Evolutionary conservation across 2,329 filamentous ascomycete species (phyloP), one percentile per base, ranked within the genome.

Genomic region (Diplocarpon rosae): DNA sequence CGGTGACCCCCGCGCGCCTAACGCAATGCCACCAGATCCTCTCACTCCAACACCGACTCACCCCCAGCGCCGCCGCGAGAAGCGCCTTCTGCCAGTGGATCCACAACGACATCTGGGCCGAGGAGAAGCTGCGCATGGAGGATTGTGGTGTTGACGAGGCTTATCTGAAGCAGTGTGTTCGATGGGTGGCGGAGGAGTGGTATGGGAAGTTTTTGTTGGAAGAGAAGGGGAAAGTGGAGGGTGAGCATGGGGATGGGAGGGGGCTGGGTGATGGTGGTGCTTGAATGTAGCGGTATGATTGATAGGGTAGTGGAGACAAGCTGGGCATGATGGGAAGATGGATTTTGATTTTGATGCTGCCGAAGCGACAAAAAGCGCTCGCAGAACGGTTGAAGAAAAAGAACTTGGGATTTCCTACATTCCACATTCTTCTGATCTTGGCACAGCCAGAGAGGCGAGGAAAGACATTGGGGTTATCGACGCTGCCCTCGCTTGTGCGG

Each of bases 1-100:
- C 43, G 5, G 44, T 54, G 11, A 43, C 42, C 1, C 46, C 52
- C 5, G 46, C 36, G 31, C 47, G 55, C 15, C 29, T 57, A 9
- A 33, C 52, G 43, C 55, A 57, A 20, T 51, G 43, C 1, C 51
- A 46, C 50, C 49, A 48, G 7, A 50, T 49, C 33, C 17, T 56
- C n/a, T 14, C 15, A 39, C 49, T 50, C 47, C 42, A 43, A 2
- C 48, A 49, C 1, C n/a, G 35, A 27, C 45, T 40, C 11, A 37
- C 43, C 40, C 46, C 35, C 37, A 47, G 40, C 15, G 42, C 17
- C 1, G 34, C 39, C 2, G 16, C 17, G 2, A 34, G 8, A n/a
- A 52, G 15, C n/a, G n/a, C 11, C 33, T 35, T 51, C 27, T 16
- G 49, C 29, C 39, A 42, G 8, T 56, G 54, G 54, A 24, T 56